Evolutionary conservation across 495 filamentous ascomycete genomes (phyloP), one percentile per base, ranked within the genome.

Genomic region (Penicillium crystallinum): DNA sequence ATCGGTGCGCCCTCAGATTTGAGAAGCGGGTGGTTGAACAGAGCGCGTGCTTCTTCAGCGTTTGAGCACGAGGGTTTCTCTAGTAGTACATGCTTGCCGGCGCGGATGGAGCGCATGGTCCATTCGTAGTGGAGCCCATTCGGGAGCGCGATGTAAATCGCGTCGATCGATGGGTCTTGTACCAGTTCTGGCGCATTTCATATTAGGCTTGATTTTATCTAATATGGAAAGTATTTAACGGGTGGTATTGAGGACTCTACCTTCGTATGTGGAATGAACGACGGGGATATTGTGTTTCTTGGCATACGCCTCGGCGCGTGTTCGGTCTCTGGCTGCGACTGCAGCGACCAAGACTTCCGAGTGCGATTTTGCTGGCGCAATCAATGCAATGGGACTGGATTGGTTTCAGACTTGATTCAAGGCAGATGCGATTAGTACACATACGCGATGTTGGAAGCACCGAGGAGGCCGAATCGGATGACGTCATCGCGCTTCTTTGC

Each of bases 311-410:
- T 76, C 60, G 0, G 83, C 84, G 47, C 71, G 77, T 6, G 62
- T 61, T 11, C 46, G 55, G 53, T 84, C 77, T n/a, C 82, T 72
- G 6, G 83, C 79, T 6, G 84, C 80, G 0, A 89, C 75, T 1
- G 77, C 77, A 1, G 71, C 70, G 30, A 89, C 52, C 18, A 82
- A 69, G 25, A 84, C 78, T 39, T 83, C 82, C 0, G 82, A 71
- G 55, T 87, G 83, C 6, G 70, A 70, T 44, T 68, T 76, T 6
- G 83, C 81, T 0, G 84, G 80, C n/a, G 46, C 55, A 31, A 86
- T 80, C 10, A 87, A 47, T 9, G 80, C 68, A 1, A 62, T n/a
- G 1, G 79, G 77, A 6, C 82, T 85, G 46, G 10, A 41, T 7
- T 10, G 2, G 17, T 8, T 14, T 31, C 17, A 36, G 12, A 6